Conservation (phyloP, 2,329 filamentous ascomycete genomes). For the Coniochaeta hoffmannii region DNA sequence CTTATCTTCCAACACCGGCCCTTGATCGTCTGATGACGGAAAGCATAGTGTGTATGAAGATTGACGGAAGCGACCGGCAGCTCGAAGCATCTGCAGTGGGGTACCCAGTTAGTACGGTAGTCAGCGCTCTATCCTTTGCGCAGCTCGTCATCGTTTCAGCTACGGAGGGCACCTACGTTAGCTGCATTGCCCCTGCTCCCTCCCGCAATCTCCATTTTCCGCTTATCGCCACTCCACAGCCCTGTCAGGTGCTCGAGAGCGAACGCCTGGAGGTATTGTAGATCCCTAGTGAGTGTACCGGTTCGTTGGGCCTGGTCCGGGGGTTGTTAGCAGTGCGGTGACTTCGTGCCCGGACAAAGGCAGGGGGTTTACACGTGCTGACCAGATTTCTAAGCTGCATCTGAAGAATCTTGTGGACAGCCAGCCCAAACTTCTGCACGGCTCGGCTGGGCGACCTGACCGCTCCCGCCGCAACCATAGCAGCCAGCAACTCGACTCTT, state of each 20-base stretch:
- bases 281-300: background rate
- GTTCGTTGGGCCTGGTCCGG: background rate
- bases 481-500: background rate
- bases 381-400: conserved; percentile 1
- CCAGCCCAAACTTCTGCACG: conserved; percentile 1
- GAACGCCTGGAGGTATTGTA: conserved; percentile 1
- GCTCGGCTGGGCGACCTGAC: background rate
- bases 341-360: too few relatives aligned
- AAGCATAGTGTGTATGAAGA: too few relatives aligned
- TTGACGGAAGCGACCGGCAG: too few relatives aligned
- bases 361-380: background rate
- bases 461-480: background rate
- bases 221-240: conserved; percentile 1
- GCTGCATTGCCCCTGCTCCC: background rate
- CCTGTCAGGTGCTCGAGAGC: background rate
- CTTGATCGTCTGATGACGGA: too few relatives aligned
- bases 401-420: conserved; percentile 1
- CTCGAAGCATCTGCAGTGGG: too few relatives aligned
- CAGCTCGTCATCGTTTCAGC: too few relatives aligned
- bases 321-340: background rate
- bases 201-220: conserved; percentile 1
- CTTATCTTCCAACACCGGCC: conserved; percentile 51
- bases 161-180: background rate
- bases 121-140: too few relatives aligned
- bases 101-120: too few relatives aligned